Conservation (phyloP, 371 early-diverging fungal species). For the Funneliformis caledonium region DNA sequence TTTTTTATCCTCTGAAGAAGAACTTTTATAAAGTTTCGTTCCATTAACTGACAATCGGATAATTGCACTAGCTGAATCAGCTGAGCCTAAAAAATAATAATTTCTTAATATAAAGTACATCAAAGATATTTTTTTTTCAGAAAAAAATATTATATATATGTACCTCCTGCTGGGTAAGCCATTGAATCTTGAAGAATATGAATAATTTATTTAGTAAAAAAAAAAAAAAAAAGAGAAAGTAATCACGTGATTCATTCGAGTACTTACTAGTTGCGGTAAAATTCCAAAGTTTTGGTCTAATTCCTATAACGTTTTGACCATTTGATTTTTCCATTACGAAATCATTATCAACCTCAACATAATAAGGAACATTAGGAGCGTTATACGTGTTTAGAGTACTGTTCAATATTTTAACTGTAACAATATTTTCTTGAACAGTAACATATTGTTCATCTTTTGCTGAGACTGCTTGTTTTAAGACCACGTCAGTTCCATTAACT, state of each 20-base stretch:
- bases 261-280: background rate
- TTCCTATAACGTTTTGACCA: slow-evolving; percentile 14
- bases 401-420: background rate
- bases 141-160: background rate
- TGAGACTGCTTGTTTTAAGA: background rate
- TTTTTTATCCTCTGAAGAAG: background rate
- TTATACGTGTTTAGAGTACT: background rate
- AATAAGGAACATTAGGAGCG: background rate
- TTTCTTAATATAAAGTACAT: background rate
- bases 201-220: no score
- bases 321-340: background rate
- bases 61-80: background rate
- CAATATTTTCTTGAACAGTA: background rate
- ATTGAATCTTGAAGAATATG: no score
- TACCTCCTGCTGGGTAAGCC: no score
- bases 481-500: background rate
- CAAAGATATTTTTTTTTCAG: background rate
- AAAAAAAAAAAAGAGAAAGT: no score
- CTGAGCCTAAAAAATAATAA: no score
- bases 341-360: slow-evolving; percentile 1
- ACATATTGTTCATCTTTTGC: background rate
- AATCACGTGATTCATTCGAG: no score
- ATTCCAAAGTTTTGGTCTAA: background rate
- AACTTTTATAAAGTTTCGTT: background rate
- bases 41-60: slow-evolving; percentile 5